Evolutionary conservation across 2,329 filamentous ascomycete genomes (phyloP), one percentile per base, ranked within the genome.

Genomic region (Scolecobasidium constrictum): DNA sequence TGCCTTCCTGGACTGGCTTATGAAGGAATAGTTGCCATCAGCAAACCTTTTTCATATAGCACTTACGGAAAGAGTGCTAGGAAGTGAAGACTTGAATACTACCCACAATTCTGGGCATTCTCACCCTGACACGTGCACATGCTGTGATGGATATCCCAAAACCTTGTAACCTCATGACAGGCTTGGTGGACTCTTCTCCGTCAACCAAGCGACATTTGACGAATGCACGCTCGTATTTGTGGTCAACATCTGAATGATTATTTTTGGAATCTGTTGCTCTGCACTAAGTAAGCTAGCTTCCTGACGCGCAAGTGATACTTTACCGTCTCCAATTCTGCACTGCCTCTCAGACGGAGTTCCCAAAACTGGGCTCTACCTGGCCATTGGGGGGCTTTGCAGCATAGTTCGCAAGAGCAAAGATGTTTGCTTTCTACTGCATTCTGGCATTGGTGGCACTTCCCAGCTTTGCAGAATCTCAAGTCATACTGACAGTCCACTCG

Each of bases 221-320:
- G n/a, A n/a, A n/a, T n/a, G n/a, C n/a, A n/a, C n/a, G n/a, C n/a
- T n/a, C n/a, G n/a, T n/a, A n/a, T n/a, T n/a, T n/a, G n/a, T n/a
- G n/a, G n/a, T n/a, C n/a, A n/a, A n/a, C n/a, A n/a, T 36, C 11
- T 36, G 16, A 36, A 36, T 36, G 17, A 36, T 36, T 36, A 36
- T 36, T 36, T 36, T 36, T 7, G 16, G 34, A 36, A 36, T 7
- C 7, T 36, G 16, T 36, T 36, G 34, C 34, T 36, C 16, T 36
- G 34, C 34, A 36, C 34, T 36, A 11, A 36, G 34, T 36, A 17
- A 36, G 34, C 34, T 36, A 36, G 16, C 7, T 7, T 36, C 34
- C 16, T 36, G 9, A 18, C 16, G 7, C 34, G 16, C 7, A 15
- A 36, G 34, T n/a, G n/a, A n/a, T n/a, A n/a, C 34, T 7, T 7